A percentile compares a stretch with the other conserved stretches of the same genome.
phyloP scores from a whole-genome alignment of 2,329 filamentous ascomycete genomes.

The Colletotrichum theobromicola region DNA sequence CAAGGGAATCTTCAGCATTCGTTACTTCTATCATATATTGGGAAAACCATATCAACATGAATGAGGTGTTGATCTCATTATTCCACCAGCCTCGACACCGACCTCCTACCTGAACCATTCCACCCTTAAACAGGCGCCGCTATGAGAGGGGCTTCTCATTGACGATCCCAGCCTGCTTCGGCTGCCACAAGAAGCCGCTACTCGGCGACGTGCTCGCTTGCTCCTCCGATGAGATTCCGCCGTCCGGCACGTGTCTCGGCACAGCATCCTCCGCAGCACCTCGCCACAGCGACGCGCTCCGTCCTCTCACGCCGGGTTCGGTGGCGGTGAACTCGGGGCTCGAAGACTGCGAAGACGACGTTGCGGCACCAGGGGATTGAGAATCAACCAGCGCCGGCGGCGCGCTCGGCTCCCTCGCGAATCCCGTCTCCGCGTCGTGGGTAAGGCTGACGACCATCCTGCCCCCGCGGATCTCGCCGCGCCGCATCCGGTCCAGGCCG shows the following conservation, averaged over 20 bases:
- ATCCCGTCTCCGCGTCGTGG: background rate
- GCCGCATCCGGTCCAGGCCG: constrained; percentile 69
- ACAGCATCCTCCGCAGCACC: background rate
- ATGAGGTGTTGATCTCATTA: background rate
- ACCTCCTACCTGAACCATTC: background rate
- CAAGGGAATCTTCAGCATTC: background rate
- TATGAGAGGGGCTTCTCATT: background rate
- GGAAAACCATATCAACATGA: background rate
- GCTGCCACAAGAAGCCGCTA: constrained; percentile 1
- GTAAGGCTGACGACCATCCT: constrained; percentile 63
- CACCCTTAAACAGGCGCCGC: background rate
- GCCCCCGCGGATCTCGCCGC: constrained; percentile 70
- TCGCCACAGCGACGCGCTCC: constrained; percentile 12
- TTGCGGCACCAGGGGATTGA: background rate
- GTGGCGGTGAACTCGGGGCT: constrained; percentile 13
- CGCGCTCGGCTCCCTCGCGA: background rate
- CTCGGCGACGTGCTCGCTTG: background rate
- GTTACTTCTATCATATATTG: background rate
- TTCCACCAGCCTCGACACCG: background rate
- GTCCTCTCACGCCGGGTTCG: background rate
- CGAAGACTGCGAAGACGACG: background rate
- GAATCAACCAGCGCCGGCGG: background rate
- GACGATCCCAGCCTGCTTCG: background rate
- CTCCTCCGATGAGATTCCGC: background rate
- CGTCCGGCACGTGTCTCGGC: constrained; percentile 1